These are phyloP conservation scores for Cotoneaster glaucophyllus DNA, from an alignment of 306 rosid species.

Conservation along the genomic window DNA sequence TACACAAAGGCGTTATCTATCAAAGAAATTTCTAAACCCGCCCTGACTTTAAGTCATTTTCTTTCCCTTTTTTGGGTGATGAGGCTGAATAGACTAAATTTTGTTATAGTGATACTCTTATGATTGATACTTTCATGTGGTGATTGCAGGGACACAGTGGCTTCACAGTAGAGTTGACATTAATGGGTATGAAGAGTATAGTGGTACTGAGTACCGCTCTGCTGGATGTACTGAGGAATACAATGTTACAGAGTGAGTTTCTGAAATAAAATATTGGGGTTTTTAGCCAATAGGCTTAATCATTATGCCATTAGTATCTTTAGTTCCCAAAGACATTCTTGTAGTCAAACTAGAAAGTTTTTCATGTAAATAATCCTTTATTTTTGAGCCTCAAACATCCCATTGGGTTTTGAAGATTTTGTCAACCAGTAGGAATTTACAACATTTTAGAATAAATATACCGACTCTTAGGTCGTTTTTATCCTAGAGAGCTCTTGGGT, in stretches of 20 bases:
- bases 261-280: not conserved
- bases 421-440: not conserved
- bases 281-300: not conserved
- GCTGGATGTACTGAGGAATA: slow-evolving; percentile 96
- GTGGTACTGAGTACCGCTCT: slow-evolving; percentile 82
- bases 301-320: not conserved
- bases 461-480: no score
- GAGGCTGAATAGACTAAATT: not conserved
- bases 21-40: not conserved
- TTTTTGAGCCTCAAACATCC: no score
- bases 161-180: slow-evolving; percentile 79
- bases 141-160: slow-evolving; percentile 68
- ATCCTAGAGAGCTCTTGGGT: no score
- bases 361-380: not conserved
- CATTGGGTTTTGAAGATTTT: not conserved
- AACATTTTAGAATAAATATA: not conserved
- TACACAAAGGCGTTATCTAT: not conserved
- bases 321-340: not conserved
- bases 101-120: slow-evolving; percentile 6
- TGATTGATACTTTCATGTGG: not conserved
- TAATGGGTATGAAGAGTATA: slow-evolving; percentile 85
- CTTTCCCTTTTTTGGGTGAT: not conserved
- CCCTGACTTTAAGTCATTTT: not conserved
- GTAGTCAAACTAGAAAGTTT: not conserved
- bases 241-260: slow-evolving; percentile 57